phyloP scores from a whole-genome alignment of 768 basidiomycete species.

The Collybia nuda region DNA sequence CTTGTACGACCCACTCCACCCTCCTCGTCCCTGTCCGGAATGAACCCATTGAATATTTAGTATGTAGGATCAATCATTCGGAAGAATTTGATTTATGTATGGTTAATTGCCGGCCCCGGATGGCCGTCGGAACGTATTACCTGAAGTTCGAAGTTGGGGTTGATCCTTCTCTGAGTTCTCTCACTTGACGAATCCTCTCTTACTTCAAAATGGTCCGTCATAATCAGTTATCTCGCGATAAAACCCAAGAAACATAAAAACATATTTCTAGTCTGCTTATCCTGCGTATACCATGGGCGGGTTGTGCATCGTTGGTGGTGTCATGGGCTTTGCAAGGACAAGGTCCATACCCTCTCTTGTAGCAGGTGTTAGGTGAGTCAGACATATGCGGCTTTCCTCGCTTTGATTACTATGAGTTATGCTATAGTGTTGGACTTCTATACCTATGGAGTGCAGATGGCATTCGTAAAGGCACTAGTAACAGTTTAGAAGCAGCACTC shows the following conservation, averaged over 20 bases:
- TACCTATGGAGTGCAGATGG: constrained; percentile 79
- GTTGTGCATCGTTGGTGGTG: constrained; percentile 75
- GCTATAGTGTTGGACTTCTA: constrained; percentile 66
- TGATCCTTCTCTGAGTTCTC: no score
- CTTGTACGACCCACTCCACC: constrained; percentile 19
- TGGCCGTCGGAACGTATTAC: background rate
- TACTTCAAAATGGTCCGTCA: background rate
- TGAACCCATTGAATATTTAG: constrained; percentile 1
- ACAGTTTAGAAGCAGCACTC: constrained; percentile 78
- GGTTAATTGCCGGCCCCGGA: background rate
- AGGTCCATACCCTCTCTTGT: constrained; percentile 81
- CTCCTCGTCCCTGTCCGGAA: constrained; percentile 3
- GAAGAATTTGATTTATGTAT: no score
- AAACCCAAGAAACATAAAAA: no score
- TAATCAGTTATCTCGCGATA: background rate
- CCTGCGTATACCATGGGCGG: constrained; percentile 78
- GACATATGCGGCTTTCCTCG: background rate
- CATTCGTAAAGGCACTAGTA: constrained; percentile 69
- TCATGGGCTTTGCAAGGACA: constrained; percentile 70
- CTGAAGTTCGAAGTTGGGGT: no score
- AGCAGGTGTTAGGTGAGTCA: constrained; percentile 72
- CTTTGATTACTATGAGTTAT: background rate
- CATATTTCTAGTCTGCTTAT: constrained; percentile 64
- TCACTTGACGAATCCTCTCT: no score
- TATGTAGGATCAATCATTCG: no score